Percentiles rank a stretch among this genome's conserved stretches.
phyloP scores from a whole-genome alignment of 2,329 filamentous ascomycete species.

The Dothistroma septosporum region DNA sequence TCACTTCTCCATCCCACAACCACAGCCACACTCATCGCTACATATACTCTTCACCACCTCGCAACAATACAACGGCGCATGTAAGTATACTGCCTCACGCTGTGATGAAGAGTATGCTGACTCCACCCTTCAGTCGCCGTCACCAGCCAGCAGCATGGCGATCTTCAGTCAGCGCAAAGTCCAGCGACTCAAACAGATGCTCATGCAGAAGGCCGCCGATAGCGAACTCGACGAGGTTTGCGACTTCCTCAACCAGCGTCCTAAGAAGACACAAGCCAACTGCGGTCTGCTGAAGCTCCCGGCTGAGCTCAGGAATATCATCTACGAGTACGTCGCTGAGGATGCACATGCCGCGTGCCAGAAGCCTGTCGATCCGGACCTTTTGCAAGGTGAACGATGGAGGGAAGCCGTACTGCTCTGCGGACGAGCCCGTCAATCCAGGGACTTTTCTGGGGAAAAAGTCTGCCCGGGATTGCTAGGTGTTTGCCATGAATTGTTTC shows the following conservation, averaged over 20 bases:
- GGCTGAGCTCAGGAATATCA: constrained; percentile 1
- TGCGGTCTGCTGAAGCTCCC: constrained; percentile 3
- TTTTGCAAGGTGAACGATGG: neutral
- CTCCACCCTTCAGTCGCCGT: neutral
- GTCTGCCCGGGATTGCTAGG: neutral
- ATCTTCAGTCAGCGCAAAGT: neutral
- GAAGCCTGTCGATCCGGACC: neutral
- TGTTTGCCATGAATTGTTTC: neutral
- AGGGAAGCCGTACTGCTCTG: neutral
- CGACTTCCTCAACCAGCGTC: neutral
- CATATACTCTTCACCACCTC: neutral
- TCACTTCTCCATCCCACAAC: neutral
- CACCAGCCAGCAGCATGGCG: neutral
- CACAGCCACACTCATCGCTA: neutral
- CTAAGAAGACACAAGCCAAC: neutral
- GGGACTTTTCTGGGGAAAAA: neutral
- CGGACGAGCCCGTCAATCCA: neutral
- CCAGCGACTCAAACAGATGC: neutral
- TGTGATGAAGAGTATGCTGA: neutral
- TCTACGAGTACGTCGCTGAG: constrained; percentile 5
- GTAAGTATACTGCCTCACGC: neutral
- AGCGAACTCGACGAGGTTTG: neutral
- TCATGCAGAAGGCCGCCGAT: neutral
- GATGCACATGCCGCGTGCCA: neutral
- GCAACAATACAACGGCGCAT: neutral